phyloP scores from a whole-genome alignment of 306 rosid genomes.

The Comarum palustre region DNA sequence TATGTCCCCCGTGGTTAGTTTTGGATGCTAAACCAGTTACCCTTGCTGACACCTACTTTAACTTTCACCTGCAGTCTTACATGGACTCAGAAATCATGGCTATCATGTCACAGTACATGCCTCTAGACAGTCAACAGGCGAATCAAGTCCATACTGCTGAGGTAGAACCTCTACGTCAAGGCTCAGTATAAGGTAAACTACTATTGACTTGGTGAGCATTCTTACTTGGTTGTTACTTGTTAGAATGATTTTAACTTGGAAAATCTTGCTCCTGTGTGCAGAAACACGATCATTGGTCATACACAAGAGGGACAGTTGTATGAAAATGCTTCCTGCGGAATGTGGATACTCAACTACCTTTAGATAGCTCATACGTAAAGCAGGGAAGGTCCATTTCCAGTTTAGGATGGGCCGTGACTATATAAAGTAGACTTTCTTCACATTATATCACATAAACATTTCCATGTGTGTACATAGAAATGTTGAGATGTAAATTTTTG shows the following conservation, averaged over 20 bases:
- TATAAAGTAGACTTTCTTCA: conserved; percentile 1
- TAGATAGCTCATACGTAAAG: neutral
- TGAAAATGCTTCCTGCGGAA: neutral
- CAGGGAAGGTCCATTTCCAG: conserved; percentile 3
- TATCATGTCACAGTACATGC: conserved; percentile 98
- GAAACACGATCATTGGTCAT: conserved; percentile 6
- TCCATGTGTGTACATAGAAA: conserved; percentile 1
- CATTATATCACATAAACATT: neutral
- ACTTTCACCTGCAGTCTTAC: conserved; percentile 56
- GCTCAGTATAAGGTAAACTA: conserved; percentile 49
- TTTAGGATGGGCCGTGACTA: conserved; percentile 10
- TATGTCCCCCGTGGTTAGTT: neutral
- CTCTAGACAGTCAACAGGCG: conserved; percentile 60
- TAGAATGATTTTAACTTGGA: conserved; percentile 4
- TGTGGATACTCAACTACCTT: neutral
- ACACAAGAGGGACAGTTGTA: neutral
- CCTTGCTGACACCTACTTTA: neutral
- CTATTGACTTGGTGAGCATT: conserved; percentile 11
- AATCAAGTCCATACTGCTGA: conserved; percentile 54
- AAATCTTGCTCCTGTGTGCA: conserved; percentile 11
- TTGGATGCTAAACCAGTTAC: conserved; percentile 1
- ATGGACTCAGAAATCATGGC: conserved; percentile 98
- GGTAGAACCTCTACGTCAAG: conserved; percentile 56
- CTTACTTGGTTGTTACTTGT: neutral
- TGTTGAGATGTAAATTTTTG: conserved; percentile 4